Evolutionary conservation across 1,284 basidiomycete genomes (phyloP).

Genomic region (Lignosus rhinocerotis): DNA sequence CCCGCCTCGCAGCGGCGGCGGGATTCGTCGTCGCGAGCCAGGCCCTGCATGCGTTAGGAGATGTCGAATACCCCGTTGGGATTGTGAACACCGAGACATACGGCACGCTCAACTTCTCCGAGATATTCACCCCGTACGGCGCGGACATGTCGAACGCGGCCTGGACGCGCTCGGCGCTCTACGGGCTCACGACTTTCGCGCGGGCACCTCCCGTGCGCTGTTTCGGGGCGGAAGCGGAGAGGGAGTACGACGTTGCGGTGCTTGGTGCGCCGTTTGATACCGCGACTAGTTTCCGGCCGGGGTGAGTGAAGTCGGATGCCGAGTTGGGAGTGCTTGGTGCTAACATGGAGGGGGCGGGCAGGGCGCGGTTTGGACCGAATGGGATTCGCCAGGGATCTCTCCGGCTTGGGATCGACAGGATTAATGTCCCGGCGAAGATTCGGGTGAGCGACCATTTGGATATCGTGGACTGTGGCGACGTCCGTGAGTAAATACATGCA

Average conservation of each 20-base stretch:
- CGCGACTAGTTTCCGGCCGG: constrained; percentile 35
- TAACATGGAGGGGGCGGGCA: constrained; percentile 1
- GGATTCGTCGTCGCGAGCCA: neutral
- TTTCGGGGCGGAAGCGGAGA: constrained; percentile 31
- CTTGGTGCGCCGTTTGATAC: constrained; percentile 38
- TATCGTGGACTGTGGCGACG: constrained; percentile 39
- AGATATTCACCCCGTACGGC: constrained; percentile 23
- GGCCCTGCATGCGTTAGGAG: neutral
- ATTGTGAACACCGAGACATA: constrained; percentile 4
- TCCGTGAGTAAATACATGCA: constrained; percentile 28
- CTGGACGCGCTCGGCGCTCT: constrained; percentile 30
- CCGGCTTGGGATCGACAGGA: constrained; percentile 29
- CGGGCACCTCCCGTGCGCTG: constrained; percentile 30
- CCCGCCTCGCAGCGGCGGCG: neutral
- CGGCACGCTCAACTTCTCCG: constrained; percentile 27
- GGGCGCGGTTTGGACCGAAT: constrained; percentile 39
- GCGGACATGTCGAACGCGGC: constrained; percentile 19
- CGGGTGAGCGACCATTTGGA: constrained; percentile 32
- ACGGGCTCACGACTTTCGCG: constrained; percentile 35
- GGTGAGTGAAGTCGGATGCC: constrained; percentile 19
- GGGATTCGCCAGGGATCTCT: constrained; percentile 39
- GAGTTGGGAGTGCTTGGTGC: neutral
- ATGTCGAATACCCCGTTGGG: constrained; percentile 12
- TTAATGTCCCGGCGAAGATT: constrained; percentile 34
- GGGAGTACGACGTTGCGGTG: constrained; percentile 34